Evolutionary conservation across 352 stramenopile genomes (phyloP).

Genomic region (Pythium brassicae): DNA sequence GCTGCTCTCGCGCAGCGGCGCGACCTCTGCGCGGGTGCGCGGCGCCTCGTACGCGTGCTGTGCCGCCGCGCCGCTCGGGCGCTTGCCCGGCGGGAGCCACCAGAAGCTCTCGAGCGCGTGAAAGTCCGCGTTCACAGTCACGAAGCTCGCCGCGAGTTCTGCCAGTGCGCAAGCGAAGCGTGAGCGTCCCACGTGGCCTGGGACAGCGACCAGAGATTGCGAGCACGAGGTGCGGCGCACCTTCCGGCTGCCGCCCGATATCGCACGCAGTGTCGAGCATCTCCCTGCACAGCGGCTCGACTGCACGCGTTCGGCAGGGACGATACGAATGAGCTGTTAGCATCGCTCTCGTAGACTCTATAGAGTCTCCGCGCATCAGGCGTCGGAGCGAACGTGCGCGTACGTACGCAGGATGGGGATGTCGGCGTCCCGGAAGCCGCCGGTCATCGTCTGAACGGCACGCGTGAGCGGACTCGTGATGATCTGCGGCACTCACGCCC

Average conservation of each 20-base stretch:
- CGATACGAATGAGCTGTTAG: neutral
- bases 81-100: slow-evolving; percentile 53
- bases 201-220: no score
- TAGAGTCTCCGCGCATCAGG: no score
- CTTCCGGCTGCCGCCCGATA: slow-evolving; percentile 54
- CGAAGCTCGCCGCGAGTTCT: slow-evolving; percentile 37
- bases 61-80: slow-evolving; percentile 17
- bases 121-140: slow-evolving; percentile 33
- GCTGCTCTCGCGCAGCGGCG: slow-evolving; percentile 49
- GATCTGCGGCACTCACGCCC: slow-evolving; percentile 32
- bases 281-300: slow-evolving; percentile 70
- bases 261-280: slow-evolving; percentile 85
- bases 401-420: slow-evolving; percentile 54
- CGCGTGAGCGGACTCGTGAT: slow-evolving; percentile 80
- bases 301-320: slow-evolving; percentile 18
- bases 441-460: slow-evolving; percentile 74
- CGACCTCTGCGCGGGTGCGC: slow-evolving; percentile 36
- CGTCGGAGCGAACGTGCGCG: neutral
- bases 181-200: no score
- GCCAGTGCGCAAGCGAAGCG: no score
- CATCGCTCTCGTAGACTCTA: neutral
- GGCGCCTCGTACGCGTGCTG: slow-evolving; percentile 14
- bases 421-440: slow-evolving; percentile 45
- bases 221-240: no score
- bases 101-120: slow-evolving; percentile 44